Base-by-base conservation (phyloP, 2,329 filamentous ascomycete species). In the Colletotrichum sp. region DNA sequence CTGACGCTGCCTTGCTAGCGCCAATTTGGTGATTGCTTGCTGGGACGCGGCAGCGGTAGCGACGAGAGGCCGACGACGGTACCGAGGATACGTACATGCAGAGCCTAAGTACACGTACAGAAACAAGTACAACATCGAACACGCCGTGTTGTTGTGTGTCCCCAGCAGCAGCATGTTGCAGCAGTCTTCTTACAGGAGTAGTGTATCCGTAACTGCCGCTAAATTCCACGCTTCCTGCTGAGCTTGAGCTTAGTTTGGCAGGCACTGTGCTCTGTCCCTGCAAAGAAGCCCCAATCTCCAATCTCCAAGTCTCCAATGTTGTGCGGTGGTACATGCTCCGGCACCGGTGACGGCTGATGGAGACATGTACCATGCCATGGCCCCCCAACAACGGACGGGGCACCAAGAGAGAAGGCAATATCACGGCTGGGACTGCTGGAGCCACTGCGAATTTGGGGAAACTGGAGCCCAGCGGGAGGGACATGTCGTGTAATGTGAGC, bases 201-300 rank as follows among this genome's bases (percentile, higher is more conserved):
- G 57, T 72, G 62, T 72, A 72, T 72, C 49, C 32, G 69, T 66
- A 67, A 72, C 49, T 39, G 62, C 62, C 69, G 34, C 69, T 71
- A 30, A 32, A 71, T 71, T 18, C 57, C 44, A 59, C 28, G 39
- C 36, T 62, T 49, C 60, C 34, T 18, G 39, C 26, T 21, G 49
- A 55, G 60, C 55, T 34, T 59, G 63, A 55, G 60, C 30, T 28
- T 65, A 18, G 39, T 34, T 34, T 44, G 26, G 60, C 12, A 34
- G 60, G 28, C 60, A 28, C 36, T 30, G 63, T 65, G 36, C 21
- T n/a, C 28, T 34, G 28, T 26, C 59, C 26, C 55, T 59, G 18
- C 2, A 49, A 12, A 12, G 34, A 49, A 49, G 24, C 68, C 55
- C 68, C 68, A 71, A 59, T n/a, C 62, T 39, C 62, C 44, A 72